phyloP scores from a whole-genome alignment of 1,284 basidiomycete species.

The Trametes versicolor region DNA sequence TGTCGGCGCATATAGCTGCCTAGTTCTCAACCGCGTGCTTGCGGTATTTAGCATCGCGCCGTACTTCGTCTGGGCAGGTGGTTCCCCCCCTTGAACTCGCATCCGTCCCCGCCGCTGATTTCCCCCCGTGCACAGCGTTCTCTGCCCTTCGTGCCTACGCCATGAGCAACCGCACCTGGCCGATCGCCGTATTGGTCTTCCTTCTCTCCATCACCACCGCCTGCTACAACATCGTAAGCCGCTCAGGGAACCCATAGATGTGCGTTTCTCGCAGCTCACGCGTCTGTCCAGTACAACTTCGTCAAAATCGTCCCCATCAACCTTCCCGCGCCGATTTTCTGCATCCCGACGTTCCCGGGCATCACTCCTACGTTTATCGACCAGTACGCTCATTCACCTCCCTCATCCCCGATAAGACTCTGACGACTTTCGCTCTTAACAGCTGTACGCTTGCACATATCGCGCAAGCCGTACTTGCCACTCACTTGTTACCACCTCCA shows the following conservation, averaged over 20 bases:
- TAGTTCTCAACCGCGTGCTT: constrained; percentile 18
- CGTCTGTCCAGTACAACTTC: constrained; percentile 12
- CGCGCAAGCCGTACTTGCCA: too few relatives aligned
- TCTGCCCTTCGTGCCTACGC: constrained; percentile 16
- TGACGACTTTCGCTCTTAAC: too few relatives aligned
- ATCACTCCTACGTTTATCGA: constrained; percentile 13
- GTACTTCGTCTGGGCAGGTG: constrained; percentile 21
- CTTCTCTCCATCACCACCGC: constrained; percentile 11
- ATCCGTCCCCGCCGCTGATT: neutral
- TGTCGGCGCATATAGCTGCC: neutral
- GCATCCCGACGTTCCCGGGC: constrained; percentile 16
- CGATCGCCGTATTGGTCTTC: constrained; percentile 10
- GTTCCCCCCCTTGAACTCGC: neutral
- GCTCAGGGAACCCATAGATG: neutral
- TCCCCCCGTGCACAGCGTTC: neutral
- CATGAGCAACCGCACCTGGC: constrained; percentile 18
- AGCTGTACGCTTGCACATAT: neutral
- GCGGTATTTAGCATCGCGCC: constrained; percentile 19
- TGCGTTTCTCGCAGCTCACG: neutral
- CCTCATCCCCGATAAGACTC: too few relatives aligned
- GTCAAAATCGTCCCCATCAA: constrained; percentile 7
- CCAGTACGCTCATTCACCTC: too few relatives aligned
- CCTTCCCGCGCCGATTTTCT: constrained; percentile 16
- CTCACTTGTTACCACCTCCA: neutral
- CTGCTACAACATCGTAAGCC: constrained; percentile 16